Evolutionary conservation across 768 basidiomycete species (phyloP), one percentile per base, ranked within the genome.

Genomic region (Dacryopinax spathularia): DNA sequence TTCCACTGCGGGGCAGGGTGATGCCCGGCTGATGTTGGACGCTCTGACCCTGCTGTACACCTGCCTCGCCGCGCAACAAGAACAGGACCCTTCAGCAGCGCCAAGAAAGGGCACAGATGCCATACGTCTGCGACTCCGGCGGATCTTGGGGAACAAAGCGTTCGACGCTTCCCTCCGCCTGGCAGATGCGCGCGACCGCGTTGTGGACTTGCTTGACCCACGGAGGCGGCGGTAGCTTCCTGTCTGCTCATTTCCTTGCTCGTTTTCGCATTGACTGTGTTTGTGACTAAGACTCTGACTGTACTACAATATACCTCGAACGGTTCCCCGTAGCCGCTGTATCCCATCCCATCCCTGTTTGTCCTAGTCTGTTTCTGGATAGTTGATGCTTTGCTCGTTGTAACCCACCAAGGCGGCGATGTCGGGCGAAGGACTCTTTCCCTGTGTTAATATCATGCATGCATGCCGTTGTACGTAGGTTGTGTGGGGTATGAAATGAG

Each of bases 291-390:
- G 48, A 3, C 48, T 27, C 18, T 31, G n/a, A n/a, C 15, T 56
- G 48, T 56, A 56, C 25, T 56, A 56, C 25, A 9, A 56, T 29
- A 56, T 29, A 27, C n/a, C 25, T 29, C 18, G 48, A 56, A 56
- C 48, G 48, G 48, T 56, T 56, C 48, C 48, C 25, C 29, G 48
- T 18, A 29, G 48, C 48, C 48, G 48, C 48, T 56, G 48, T 56
- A 56, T 31, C 29, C 15, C 29, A n/a, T n/a, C n/a, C n/a, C n/a
- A n/a, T n/a, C n/a, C n/a, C n/a, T n/a, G n/a, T n/a, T n/a, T n/a
- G n/a, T n/a, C n/a, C n/a, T n/a, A 27, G 48, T 56, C 48, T 56
- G 9, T 56, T 20, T 20, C 48, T 18, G 39, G 39, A 41, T 41
- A 41, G 16, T 41, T 41, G 18, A 41, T 41, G 39, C 22, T 41